Percentiles rank a stretch among this genome's conserved stretches.
phyloP scores from a whole-genome alignment of 164 flowering plant species.

The Aristolochia californica region DNA sequence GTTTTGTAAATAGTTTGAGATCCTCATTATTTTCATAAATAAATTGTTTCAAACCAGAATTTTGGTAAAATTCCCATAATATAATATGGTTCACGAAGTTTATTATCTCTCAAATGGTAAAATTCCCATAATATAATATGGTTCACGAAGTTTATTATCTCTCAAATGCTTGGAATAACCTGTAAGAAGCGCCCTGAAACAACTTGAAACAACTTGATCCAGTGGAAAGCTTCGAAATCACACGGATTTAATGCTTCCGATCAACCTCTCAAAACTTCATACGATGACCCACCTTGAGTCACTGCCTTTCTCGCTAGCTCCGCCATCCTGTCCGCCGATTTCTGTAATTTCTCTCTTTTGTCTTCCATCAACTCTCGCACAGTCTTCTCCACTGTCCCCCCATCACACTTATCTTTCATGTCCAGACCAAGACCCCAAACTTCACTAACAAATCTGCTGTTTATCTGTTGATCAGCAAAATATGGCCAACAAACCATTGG shows the following conservation, averaged over 20 bases:
- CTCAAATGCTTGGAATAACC: too few relatives aligned
- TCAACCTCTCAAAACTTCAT: constrained; percentile 12
- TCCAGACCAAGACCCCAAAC: constrained; percentile 26
- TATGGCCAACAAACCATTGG: constrained; percentile 24
- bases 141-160: too few relatives aligned
- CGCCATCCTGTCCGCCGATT: constrained; percentile 9
- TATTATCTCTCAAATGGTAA: too few relatives aligned
- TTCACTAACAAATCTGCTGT: constrained; percentile 14
- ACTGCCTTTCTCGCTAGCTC: constrained; percentile 10
- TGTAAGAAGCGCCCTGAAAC: too few relatives aligned
- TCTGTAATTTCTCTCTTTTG: constrained; percentile 13
- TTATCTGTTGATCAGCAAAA: constrained; percentile 19
- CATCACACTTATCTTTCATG: constrained; percentile 20
- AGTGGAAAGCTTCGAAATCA: too few relatives aligned
- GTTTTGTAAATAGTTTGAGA: too few relatives aligned
- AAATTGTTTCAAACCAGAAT: too few relatives aligned
- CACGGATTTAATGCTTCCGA: constrained; percentile 17
- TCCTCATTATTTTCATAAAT: too few relatives aligned
- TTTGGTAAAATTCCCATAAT: too few relatives aligned
- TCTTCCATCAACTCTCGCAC: constrained; percentile 23
- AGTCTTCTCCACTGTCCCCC: constrained; percentile 19
- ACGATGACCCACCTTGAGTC: constrained; percentile 21
- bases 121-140: too few relatives aligned
- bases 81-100: too few relatives aligned
- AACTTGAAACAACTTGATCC: too few relatives aligned